Conservation (phyloP, 768 basidiomycete genomes). For the Phaffia australis region DNA sequence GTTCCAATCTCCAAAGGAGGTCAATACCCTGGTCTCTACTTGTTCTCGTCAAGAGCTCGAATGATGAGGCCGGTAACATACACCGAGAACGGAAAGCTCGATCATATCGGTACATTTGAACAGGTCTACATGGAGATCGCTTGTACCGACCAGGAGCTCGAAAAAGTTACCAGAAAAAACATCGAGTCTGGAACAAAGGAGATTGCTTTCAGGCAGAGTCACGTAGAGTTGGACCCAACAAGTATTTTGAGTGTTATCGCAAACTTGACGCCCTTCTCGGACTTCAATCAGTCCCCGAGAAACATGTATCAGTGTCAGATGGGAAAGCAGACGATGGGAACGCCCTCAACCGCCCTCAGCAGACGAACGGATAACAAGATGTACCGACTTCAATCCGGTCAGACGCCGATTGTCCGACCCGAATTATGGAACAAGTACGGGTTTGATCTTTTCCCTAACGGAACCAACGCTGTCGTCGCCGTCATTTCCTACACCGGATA, state of each 20-base stretch:
- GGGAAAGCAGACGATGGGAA: conserved; percentile 99
- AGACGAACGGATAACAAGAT: conserved; percentile 98
- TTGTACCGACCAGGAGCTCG: conserved; percentile 73
- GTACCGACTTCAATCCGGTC: conserved; percentile 88
- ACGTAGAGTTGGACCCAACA: conserved; percentile 88
- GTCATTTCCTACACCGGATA: conserved; percentile 99
- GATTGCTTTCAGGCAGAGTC: conserved; percentile 42
- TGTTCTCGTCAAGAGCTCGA: conserved; percentile 73
- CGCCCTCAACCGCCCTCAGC: conserved; percentile 78
- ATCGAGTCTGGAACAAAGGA: not conserved
- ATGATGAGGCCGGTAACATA: conserved; percentile 99
- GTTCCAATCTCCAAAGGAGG: conserved; percentile 83
- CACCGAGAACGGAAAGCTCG: conserved; percentile 68
- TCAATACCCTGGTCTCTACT: conserved; percentile 89
- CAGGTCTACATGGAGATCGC: conserved; percentile 99
- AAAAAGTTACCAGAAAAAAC: conserved; percentile 46
- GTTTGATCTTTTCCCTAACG: conserved; percentile 97
- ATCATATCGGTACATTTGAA: conserved; percentile 91
- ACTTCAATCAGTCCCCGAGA: conserved; percentile 83
- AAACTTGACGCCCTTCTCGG: conserved; percentile 95
- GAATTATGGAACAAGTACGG: conserved; percentile 84
- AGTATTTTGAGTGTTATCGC: conserved; percentile 94
- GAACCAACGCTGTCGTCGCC: conserved; percentile 96
- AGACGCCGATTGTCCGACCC: conserved; percentile 89
- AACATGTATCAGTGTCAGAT: conserved; percentile 54